phyloP scores from a whole-genome alignment of 768 basidiomycete species.

The Mycena rebaudengoi region DNA sequence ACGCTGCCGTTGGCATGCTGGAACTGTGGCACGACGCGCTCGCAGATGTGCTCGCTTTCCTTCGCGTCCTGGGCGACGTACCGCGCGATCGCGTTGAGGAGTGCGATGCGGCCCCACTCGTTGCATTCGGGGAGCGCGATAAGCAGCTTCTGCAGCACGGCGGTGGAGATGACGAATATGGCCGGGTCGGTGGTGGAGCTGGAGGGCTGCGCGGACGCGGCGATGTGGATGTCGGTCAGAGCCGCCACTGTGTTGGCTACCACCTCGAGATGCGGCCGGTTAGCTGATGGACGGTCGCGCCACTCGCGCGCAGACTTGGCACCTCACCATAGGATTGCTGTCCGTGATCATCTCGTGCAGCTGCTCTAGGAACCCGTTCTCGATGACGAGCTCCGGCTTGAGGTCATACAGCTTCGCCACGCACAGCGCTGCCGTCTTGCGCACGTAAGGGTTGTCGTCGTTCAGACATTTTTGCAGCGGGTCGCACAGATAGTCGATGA shows the following conservation, averaged over 20 bases:
- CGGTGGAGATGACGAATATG: constrained; percentile 83
- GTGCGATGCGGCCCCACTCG: constrained; percentile 97
- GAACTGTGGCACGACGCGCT: constrained; percentile 97
- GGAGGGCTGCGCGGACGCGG: constrained; percentile 67
- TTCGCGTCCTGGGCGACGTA: constrained; percentile 88
- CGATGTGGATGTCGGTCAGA: constrained; percentile 88
- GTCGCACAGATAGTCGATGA: constrained; percentile 96
- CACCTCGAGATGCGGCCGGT: too few relatives aligned
- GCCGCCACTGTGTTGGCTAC: constrained; percentile 98
- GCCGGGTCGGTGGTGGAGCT: constrained; percentile 67
- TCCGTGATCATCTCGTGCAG: constrained; percentile 94
- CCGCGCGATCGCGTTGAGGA: constrained; percentile 85
- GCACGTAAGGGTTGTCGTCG: constrained; percentile 98
- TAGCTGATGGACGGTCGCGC: neutral
- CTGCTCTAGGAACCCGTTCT: constrained; percentile 92
- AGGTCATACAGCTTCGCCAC: constrained; percentile 99
- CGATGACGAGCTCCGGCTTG: constrained; percentile 93
- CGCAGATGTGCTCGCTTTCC: constrained; percentile 98
- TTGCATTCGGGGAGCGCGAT: constrained; percentile 98
- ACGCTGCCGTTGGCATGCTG: constrained; percentile 97
- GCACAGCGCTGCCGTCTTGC: constrained; percentile 96
- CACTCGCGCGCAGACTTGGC: neutral
- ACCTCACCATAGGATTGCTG: constrained; percentile 91
- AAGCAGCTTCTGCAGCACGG: constrained; percentile 87
- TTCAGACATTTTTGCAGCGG: constrained; percentile 91